A percentile compares a stretch with the other conserved stretches of the same genome.
phyloP scores from a whole-genome alignment of 1,139 yeast genomes.

The Zygoascus hellenicus region DNA sequence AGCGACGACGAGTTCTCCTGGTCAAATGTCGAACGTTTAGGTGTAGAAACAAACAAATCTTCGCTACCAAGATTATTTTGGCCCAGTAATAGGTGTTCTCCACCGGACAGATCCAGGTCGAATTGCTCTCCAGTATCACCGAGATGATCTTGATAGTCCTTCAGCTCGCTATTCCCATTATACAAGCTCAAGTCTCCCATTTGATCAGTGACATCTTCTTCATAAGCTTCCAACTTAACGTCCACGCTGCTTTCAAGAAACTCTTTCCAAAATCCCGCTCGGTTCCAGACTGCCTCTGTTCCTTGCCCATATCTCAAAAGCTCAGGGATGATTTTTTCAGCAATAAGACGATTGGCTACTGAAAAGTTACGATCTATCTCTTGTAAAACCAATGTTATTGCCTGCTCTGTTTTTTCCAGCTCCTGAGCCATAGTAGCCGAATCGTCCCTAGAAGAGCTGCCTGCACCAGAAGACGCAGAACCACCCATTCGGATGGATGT shows the following conservation, averaged over 20 bases:
- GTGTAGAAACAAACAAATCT: constrained; percentile 9
- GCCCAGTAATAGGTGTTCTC: constrained; percentile 1
- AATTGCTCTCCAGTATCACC: neutral
- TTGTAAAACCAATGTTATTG: constrained; percentile 71
- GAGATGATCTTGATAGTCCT: neutral
- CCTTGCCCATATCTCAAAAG: constrained; percentile 53
- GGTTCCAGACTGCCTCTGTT: constrained; percentile 53
- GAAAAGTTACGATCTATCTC: constrained; percentile 71
- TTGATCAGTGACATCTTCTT: constrained; percentile 37
- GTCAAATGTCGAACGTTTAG: neutral
- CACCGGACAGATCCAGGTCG: constrained; percentile 6
- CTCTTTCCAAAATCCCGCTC: constrained; percentile 61
- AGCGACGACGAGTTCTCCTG: neutral
- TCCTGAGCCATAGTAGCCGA: constrained; percentile 38
- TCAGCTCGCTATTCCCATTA: neutral
- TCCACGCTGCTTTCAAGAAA: constrained; percentile 73
- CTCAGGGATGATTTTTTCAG: constrained; percentile 56
- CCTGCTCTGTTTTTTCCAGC: constrained; percentile 72
- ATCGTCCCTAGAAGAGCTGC: constrained; percentile 9
- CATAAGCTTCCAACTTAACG: constrained; percentile 55
- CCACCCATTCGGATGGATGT: constrained; percentile 13
- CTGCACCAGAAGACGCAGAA: constrained; percentile 3
- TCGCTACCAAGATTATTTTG: neutral
- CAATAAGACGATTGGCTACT: constrained; percentile 56
- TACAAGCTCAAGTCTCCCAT: constrained; percentile 11